Evolutionary conservation across 768 basidiomycete genomes (phyloP), one percentile per base, ranked within the genome.

Genomic region (Boletus vermiculosoides): DNA sequence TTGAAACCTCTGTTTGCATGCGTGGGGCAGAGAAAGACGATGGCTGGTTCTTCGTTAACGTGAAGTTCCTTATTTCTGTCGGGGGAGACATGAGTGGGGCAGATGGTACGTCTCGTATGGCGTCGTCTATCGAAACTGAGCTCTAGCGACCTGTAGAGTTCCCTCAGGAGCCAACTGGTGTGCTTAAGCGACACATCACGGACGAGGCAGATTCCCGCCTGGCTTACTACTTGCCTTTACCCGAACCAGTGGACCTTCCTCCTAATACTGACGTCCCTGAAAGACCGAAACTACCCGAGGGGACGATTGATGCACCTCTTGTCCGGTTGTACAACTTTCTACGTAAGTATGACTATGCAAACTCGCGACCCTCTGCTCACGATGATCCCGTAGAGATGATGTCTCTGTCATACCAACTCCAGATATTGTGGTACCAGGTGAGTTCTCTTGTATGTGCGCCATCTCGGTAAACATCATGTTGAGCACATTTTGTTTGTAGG

Each of bases 341-440:
- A 36, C 93, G 94, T 96, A 70, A 66, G 92, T 71, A 64, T 5
- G 47, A 16, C 50, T 37, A 44, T 18, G 28, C 13, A 1, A 28
- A 23, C 23, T 22, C 15, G 34, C 8, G 15, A 48, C 6, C 6
- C 16, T 25, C 41, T 20, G 22, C 51, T 62, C 23, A 63, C 11
- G 18, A 11, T 50, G 45, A 9, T 47, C 9, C 3, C 5, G 9
- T 59, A 95, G 93, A 94, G 69, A 88, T 92, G 78, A 90, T 94
- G 83, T 91, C 92, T 1, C 72, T 97, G 56, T 88, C 91, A 2
- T 97, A 97, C 72, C 94, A 96, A 65, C 79, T 98, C 16, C 95
- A 94, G 71, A 89, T 94, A 59, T 71, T 98, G 47, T 86, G 85
- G 80, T 89, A 86, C 65, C 92, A 94, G 68, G 81, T 78, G 51